phyloP scores from a whole-genome alignment of 2,329 filamentous ascomycete genomes.

The Aspergillus sp. region DNA sequence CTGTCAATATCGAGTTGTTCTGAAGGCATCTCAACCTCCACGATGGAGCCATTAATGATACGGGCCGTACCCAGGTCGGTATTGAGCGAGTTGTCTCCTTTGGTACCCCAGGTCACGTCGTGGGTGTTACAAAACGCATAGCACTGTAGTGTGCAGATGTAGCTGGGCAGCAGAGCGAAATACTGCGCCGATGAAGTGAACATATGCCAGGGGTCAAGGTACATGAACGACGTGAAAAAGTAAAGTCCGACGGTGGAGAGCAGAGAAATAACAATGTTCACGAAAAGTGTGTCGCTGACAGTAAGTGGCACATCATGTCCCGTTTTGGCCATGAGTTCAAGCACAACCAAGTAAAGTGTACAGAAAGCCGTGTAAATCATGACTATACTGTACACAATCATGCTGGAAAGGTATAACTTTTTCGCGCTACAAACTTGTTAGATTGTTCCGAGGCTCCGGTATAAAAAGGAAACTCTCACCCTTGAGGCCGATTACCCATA shows the following conservation, averaged over 20 bases:
- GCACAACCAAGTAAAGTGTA: conserved; percentile 81
- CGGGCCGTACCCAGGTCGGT: conserved; percentile 88
- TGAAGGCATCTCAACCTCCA: conserved; percentile 95
- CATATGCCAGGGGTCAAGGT: conserved; percentile 99
- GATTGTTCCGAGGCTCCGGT: background rate
- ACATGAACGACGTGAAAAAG: conserved; percentile 93
- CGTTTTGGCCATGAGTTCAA: conserved; percentile 64
- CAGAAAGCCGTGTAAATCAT: conserved; percentile 96
- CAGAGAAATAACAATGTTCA: conserved; percentile 89
- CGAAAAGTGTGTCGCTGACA: conserved; percentile 86
- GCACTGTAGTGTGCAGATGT: conserved; percentile 96
- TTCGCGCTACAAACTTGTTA: conserved; percentile 57
- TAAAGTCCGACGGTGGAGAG: conserved; percentile 88
- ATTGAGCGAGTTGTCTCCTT: conserved; percentile 93
- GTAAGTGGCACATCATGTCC: conserved; percentile 47
- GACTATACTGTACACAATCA: conserved; percentile 88
- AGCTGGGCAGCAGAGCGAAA: conserved; percentile 85
- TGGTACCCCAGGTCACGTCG: conserved; percentile 98
- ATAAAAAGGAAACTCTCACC: conserved; percentile 47
- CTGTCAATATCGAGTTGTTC: conserved; percentile 98
- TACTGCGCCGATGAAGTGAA: conserved; percentile 90
- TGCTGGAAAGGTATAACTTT: conserved; percentile 81
- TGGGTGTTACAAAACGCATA: conserved; percentile 99
- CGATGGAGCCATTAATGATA: conserved; percentile 71
- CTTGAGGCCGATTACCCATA: conserved; percentile 93